Conservation (phyloP, 768 basidiomycete genomes). For the Hemileccinum rubropunctum region DNA sequence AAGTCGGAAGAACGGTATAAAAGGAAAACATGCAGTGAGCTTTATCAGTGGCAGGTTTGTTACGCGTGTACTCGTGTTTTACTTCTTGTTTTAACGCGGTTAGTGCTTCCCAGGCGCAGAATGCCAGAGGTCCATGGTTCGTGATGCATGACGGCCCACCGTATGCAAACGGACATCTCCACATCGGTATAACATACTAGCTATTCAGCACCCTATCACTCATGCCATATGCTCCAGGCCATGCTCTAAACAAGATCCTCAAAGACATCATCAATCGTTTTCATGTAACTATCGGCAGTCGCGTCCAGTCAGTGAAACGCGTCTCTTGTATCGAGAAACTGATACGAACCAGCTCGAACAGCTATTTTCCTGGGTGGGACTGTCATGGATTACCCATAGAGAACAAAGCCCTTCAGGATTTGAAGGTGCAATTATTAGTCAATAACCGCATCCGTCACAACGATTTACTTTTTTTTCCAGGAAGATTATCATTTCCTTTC, state of each 20-base stretch:
- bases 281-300: slow-evolving; percentile 71
- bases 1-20: slow-evolving; percentile 59
- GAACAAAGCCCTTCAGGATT: slow-evolving; percentile 81
- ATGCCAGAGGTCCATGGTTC: slow-evolving; percentile 66
- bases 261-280: slow-evolving; percentile 96
- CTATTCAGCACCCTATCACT: neutral
- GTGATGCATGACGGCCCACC: slow-evolving; percentile 96
- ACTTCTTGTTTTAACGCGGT: neutral
- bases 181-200: slow-evolving; percentile 66
- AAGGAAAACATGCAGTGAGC: slow-evolving; percentile 60
- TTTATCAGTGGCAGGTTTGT: slow-evolving; percentile 77
- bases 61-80: slow-evolving; percentile 18
- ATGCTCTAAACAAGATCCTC: slow-evolving; percentile 92
- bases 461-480: slow-evolving; percentile 30
- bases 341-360: slow-evolving; percentile 29
- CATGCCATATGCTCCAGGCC: slow-evolving; percentile 50
- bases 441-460: neutral
- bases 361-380: slow-evolving; percentile 96
- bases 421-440: slow-evolving; percentile 45
- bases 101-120: slow-evolving; percentile 49
- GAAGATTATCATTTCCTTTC: slow-evolving; percentile 56
- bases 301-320: slow-evolving; percentile 67
- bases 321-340: neutral
- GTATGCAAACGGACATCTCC: slow-evolving; percentile 94
- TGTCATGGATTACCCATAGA: slow-evolving; percentile 98